phyloP scores from a whole-genome alignment of 306 rosid genomes.

The Psophocarpus tetragonolobus region DNA sequence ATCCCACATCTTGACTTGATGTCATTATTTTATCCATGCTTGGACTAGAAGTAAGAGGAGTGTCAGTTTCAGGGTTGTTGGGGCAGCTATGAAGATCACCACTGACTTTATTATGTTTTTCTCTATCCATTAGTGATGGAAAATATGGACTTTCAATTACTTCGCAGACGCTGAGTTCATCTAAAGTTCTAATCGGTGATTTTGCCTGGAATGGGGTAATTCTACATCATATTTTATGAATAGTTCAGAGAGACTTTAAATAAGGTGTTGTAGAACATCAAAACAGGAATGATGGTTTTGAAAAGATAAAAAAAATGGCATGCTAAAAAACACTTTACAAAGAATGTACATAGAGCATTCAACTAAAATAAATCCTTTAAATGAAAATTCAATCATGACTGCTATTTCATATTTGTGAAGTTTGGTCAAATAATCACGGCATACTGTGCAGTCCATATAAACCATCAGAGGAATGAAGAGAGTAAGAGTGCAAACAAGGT shows the following conservation, averaged over 20 bases:
- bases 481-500: neutral
- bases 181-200: conserved; percentile 86
- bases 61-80: conserved; percentile 37
- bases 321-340: neutral
- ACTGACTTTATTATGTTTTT: conserved; percentile 34
- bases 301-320: neutral
- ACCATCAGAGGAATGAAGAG: neutral
- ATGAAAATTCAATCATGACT: conserved; percentile 9
- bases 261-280: conserved; percentile 4
- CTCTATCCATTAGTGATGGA: conserved; percentile 66
- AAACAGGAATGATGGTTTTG: conserved; percentile 9
- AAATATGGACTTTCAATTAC: conserved; percentile 67
- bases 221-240: conserved; percentile 18
- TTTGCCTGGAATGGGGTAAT: conserved; percentile 64
- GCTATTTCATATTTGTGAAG: conserved; percentile 7
- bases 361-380: conserved; percentile 6
- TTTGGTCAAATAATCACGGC: neutral
- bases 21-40: conserved; percentile 23
- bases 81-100: conserved; percentile 32
- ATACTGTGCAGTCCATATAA: conserved; percentile 12
- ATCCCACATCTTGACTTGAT: conserved; percentile 50
- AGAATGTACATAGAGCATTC: conserved; percentile 10
- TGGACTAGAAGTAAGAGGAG: conserved; percentile 29
- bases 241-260: conserved; percentile 10
- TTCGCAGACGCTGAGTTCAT: conserved; percentile 74